These are phyloP conservation scores for Polyplosphaeria fusca DNA, from an alignment of 495 filamentous ascomycete species.

Conservation along the genomic window DNA sequence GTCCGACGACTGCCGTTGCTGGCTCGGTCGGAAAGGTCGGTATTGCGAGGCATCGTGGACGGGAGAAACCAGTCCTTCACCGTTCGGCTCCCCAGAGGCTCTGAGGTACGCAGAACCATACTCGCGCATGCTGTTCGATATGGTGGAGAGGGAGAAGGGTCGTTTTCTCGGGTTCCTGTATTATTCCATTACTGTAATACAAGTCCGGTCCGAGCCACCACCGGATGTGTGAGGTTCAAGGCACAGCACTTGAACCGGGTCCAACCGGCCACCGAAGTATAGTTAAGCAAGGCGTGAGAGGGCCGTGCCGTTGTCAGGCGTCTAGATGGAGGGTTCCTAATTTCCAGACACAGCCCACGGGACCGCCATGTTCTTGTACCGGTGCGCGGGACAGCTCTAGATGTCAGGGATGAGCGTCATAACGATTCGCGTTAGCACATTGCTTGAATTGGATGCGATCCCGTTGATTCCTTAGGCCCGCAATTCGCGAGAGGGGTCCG, in stretches of 20 bases:
- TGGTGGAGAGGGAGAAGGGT: neutral
- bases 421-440: neutral
- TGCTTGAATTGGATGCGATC: neutral
- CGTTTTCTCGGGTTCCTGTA: neutral
- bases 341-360: neutral
- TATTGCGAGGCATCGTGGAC: slow-evolving; percentile 8
- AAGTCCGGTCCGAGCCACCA: neutral
- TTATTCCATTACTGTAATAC: neutral
- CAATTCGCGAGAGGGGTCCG: neutral
- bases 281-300: neutral
- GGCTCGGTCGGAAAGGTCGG: slow-evolving; percentile 11
- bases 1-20: slow-evolving; percentile 3
- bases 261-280: neutral
- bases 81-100: slow-evolving; percentile 1
- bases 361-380: neutral
- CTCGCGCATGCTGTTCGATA: slow-evolving; percentile 3
- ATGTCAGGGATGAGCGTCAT: neutral
- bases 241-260: too few relatives aligned
- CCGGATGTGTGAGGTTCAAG: neutral
- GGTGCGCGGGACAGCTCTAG: neutral
- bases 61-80: slow-evolving; percentile 19
- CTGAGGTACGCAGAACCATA: slow-evolving; percentile 17
- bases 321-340: neutral
- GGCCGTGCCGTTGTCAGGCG: neutral
- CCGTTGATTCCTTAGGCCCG: neutral